These are phyloP conservation scores for Funneliformis mosseae DNA, from an alignment of 192 early-diverging fungal genomes.

Conservation along the genomic window DNA sequence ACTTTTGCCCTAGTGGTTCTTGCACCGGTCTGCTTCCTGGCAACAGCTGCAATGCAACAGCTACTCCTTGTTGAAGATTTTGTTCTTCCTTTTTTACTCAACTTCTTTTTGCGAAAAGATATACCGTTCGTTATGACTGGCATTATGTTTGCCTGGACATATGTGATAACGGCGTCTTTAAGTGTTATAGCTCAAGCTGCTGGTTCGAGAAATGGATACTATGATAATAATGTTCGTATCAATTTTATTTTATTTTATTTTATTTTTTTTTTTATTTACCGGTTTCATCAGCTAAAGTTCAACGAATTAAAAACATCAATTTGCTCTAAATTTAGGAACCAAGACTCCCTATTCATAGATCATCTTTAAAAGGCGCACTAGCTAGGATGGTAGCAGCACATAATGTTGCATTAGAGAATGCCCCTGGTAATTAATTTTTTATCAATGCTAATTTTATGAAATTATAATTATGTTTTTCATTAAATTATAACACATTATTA, in stretches of 20 bases:
- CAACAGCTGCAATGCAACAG: slow-evolving; percentile 25
- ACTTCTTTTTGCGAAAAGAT: slow-evolving; percentile 24
- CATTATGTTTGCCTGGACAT: slow-evolving; percentile 20
- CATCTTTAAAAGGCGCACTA: slow-evolving; percentile 11
- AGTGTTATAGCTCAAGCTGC: slow-evolving; percentile 27
- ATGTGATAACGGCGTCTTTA: slow-evolving; percentile 21
- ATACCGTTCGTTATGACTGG: slow-evolving; percentile 27
- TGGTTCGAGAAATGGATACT: slow-evolving; percentile 20
- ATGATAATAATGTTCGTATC: slow-evolving; percentile 25
- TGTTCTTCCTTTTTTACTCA: slow-evolving; percentile 4
- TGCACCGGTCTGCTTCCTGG: slow-evolving; percentile 15
- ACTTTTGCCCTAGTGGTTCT: neutral
- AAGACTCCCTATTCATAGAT: slow-evolving; percentile 1
- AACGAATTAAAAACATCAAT: neutral
- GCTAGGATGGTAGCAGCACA: slow-evolving; percentile 21
- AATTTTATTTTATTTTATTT: neutral
- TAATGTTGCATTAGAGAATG: slow-evolving; percentile 28
- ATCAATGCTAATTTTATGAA: neutral
- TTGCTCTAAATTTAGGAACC: slow-evolving; percentile 23
- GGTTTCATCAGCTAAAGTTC: neutral
- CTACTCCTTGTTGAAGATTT: slow-evolving; percentile 6
- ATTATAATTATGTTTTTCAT: neutral
- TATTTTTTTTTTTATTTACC: neutral
- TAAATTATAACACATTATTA: too few species aligned
- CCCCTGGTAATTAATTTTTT: slow-evolving; percentile 14